These are phyloP conservation scores for Annulohypoxylon truncatum DNA, from an alignment of 2,329 filamentous ascomycete genomes.

Conservation along the genomic window DNA sequence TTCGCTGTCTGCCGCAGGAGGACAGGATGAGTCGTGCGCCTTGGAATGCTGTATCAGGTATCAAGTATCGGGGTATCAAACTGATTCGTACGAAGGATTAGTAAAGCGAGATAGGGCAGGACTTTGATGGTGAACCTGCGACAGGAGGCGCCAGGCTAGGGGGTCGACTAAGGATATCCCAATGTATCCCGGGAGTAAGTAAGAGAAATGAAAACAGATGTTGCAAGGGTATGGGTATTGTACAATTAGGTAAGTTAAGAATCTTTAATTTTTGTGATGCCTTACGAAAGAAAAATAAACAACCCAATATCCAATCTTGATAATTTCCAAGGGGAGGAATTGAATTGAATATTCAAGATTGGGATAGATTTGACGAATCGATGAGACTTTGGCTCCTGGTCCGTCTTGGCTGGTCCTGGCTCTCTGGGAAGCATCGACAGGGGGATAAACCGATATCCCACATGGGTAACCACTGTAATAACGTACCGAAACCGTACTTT, in stretches of 20 bases:
- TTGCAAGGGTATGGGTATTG: conserved; percentile 14
- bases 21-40: conserved; percentile 50
- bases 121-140: conserved; percentile 47
- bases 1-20: conserved; percentile 52
- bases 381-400: conserved; percentile 21
- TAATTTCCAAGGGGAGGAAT: conserved; percentile 24
- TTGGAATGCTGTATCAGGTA: conserved; percentile 52
- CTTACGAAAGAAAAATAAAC: conserved; percentile 17
- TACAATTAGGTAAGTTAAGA: conserved; percentile 25
- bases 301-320: conserved; percentile 30
- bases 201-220: background rate
- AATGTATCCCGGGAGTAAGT: background rate
- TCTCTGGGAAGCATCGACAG: conserved; percentile 14
- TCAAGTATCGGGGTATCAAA: conserved; percentile 45
- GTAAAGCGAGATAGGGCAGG: conserved; percentile 49
- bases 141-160: conserved; percentile 43
- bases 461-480: conserved; percentile 5
- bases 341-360: conserved; percentile 35
- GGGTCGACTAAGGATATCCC: background rate
- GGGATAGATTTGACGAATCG: conserved; percentile 38
- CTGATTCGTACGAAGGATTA: conserved; percentile 47
- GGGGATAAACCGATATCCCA: conserved; percentile 14
- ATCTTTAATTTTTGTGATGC: conserved; percentile 4
- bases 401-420: background rate
- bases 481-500: conserved; percentile 9